Evolutionary conservation across 2,329 filamentous ascomycete genomes (phyloP), one percentile per base, ranked within the genome.

Genomic region (Aquanectria penicillioides): DNA sequence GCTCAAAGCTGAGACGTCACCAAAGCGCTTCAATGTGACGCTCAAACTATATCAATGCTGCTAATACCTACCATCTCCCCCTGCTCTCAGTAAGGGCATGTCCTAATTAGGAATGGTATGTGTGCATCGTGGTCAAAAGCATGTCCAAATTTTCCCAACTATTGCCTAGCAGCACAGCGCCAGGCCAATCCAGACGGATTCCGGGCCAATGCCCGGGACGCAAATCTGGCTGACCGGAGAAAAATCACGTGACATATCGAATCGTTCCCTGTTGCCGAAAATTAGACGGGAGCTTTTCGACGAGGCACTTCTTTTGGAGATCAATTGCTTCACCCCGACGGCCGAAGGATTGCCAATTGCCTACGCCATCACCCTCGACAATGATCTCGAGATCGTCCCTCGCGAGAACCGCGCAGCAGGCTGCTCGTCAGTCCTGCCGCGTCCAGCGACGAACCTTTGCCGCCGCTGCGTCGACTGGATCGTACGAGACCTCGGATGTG

Each of bases 401-500:
- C 75, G 80, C 83, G 74, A 80, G 82, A 80, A 81, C 79, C 76
- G 80, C 82, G 77, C 83, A 85, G 80, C 81, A 86, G 77, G 83
- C 83, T 72, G 77, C 81, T 71, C 82, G 84, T 69, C 79, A 81
- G 76, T 81, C 81, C 72, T 76, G 84, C 82, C 83, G 84, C 77
- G 85, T 85, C 73, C 78, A 79, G 75, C 78, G 74, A 70, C 81
- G 85, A 69, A 78, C 78, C 68, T 86, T 82, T 71, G 84, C 91
- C 70, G 81, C 91, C 83, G 79, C 81, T 66, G 75, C 82, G 61
- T 78, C 78, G 61, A 89, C 91, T 70, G 92, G 94, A 81, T 88
- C 91, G 77, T 99, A 96, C 83, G 90, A 97, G 81, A 88, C 91
- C 63, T 86, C 91, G 75, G 91, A 97, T 79, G 87, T 91, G 78